Evolutionary conservation across 441 rosid genomes (phyloP), one percentile per base, ranked within the genome.

Genomic region (Biscutella laevigata): DNA sequence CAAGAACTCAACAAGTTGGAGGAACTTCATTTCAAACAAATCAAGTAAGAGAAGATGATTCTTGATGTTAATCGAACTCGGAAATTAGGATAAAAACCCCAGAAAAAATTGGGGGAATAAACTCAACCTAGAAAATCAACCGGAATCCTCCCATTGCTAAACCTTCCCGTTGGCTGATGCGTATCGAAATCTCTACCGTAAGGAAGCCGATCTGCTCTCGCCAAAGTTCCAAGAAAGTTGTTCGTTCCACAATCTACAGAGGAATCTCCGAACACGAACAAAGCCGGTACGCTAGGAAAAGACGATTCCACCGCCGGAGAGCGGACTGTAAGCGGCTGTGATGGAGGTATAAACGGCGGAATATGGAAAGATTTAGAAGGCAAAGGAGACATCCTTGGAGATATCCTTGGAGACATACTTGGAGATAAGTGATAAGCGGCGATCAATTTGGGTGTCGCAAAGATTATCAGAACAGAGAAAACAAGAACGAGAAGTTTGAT

Each of bases 101-200:
- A 15, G 24, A 25, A 37, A 29, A 37, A 37, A 7, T 26, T 70
- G 26, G n/a, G 15, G 41, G 37, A 57, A 55, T 48, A 53, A 42
- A 7, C 1, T 7, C 64, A 73, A 88, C 96, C 98, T 47, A 85
- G 77, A 77, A 66, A 88, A 68, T 92, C 95, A 41, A 92, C 96
- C 0, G 95, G 98, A 71, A 88, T 78, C 67, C 96, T 75, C 29
- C 98, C 98, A 71, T 92, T 92, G 68, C 77, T 71, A 72, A 92
- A 92, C 68, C 96, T 75, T 19, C 98, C 95, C 1, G 98, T 92
- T 8, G 98, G 89, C 11, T 28, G 50, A 42, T 78, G 95, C 15
- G 94, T 79, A 21, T 88, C 94, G 32, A 88, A 92, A 71, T 92
- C 98, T 57, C 95, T 75, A 16, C 98, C 98, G 32, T 92, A 92